A percentile compares a stretch with the other conserved stretches of the same genome.
phyloP scores from a whole-genome alignment of 192 early-diverging fungal genomes.

The Spizellomyces punctatus region DNA sequence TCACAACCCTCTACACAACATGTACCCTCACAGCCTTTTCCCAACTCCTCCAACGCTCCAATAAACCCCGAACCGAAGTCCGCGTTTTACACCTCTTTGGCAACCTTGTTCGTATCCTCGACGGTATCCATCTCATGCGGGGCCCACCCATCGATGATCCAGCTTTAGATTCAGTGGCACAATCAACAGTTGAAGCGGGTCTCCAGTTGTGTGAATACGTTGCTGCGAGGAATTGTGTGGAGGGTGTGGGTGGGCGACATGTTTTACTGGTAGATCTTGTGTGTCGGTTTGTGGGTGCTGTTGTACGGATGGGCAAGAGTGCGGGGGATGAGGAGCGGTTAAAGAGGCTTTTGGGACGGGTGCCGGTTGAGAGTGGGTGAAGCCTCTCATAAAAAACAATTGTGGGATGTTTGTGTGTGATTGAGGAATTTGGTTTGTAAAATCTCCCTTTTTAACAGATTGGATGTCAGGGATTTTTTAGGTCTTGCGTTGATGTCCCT shows the following conservation, averaged over 20 bases:
- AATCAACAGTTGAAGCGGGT: constrained; percentile 18
- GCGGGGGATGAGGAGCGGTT: background rate
- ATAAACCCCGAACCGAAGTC: constrained; percentile 3
- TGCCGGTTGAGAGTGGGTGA: too few relatives aligned
- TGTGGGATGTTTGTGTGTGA: too few relatives aligned
- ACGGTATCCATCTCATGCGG: background rate
- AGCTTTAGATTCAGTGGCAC: background rate
- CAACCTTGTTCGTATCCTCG: constrained; percentile 8
- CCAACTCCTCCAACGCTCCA: background rate
- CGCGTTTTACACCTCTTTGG: constrained; percentile 22
- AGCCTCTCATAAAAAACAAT: too few relatives aligned
- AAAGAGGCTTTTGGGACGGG: background rate
- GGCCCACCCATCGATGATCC: background rate
- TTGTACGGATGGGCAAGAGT: background rate
- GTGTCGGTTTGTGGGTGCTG: background rate
- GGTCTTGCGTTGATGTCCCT: too few relatives aligned
- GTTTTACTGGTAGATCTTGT: background rate
- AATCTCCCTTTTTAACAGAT: too few relatives aligned
- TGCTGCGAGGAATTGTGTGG: constrained; percentile 12
- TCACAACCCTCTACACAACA: constrained; percentile 4
- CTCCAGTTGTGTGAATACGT: constrained; percentile 26
- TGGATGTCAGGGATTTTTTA: too few relatives aligned
- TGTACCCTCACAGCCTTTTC: constrained; percentile 10
- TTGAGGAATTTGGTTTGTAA: too few relatives aligned
- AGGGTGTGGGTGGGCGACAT: background rate